These are phyloP conservation scores for Conoideocrella luteorostrata DNA, from an alignment of 2,329 filamentous ascomycete species.

Conservation along the genomic window DNA sequence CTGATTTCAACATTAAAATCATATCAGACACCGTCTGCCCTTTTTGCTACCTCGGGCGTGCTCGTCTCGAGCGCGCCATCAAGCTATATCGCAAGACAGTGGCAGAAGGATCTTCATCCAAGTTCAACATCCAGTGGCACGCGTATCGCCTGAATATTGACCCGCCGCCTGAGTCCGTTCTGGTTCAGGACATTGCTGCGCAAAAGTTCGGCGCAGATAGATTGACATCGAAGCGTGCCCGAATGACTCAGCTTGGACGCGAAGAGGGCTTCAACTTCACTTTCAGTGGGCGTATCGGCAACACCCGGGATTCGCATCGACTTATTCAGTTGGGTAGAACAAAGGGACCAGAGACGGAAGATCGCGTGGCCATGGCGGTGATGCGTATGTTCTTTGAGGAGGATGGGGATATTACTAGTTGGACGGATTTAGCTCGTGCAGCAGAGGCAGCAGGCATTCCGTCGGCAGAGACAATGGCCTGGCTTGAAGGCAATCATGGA, in stretches of 20 bases:
- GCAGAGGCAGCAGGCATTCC: constrained; percentile 50
- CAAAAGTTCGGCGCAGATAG: constrained; percentile 62
- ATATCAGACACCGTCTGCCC: constrained; percentile 80
- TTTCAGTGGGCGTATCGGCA: constrained; percentile 65
- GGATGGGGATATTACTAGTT: constrained; percentile 56
- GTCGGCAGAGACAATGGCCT: constrained; percentile 42
- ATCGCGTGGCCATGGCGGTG: constrained; percentile 52
- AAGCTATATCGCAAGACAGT: constrained; percentile 55
- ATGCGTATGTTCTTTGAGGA: constrained; percentile 63
- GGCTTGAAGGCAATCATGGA: constrained; percentile 48
- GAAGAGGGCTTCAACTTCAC: constrained; percentile 67
- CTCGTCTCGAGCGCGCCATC: constrained; percentile 68
- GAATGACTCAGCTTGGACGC: constrained; percentile 51
- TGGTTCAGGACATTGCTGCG: constrained; percentile 46
- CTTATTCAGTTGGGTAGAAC: constrained; percentile 62
- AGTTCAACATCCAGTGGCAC: constrained; percentile 66
- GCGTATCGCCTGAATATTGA: constrained; percentile 69
- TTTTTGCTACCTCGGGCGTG: constrained; percentile 74
- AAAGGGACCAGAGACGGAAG: constrained; percentile 41
- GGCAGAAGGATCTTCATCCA: constrained; percentile 53
- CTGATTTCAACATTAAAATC: constrained; percentile 68
- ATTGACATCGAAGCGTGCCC: constrained; percentile 48
- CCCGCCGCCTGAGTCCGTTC: constrained; percentile 38
- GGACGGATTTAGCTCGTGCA: constrained; percentile 43
- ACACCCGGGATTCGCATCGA: constrained; percentile 73